A percentile compares a stretch with the other conserved stretches of the same genome.
These are phyloP conservation scores for Porpolomopsis calyptriformis DNA, from an alignment of 768 basidiomycete species.

Conservation along the genomic window DNA sequence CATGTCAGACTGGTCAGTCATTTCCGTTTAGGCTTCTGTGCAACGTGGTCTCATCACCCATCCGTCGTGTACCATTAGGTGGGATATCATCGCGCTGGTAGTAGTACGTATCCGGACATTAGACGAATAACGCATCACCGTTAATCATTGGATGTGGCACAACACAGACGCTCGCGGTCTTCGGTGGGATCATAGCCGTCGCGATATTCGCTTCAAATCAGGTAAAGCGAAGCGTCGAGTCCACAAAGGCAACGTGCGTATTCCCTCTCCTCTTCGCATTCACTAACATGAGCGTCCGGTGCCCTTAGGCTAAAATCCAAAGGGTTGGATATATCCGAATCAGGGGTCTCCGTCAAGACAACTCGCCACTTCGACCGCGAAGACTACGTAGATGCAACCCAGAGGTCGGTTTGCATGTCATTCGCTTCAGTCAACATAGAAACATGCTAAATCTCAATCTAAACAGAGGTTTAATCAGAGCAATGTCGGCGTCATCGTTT, in stretches of 20 bases:
- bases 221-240: not conserved
- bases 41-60: not conserved
- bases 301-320: conserved; percentile 39
- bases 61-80: not conserved
- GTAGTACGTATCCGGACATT: not conserved
- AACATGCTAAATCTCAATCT: not conserved
- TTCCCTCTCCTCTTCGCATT: not conserved
- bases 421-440: not conserved
- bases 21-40: not conserved
- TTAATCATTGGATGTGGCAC: not conserved
- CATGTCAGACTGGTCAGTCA: not conserved
- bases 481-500: conserved; percentile 36
- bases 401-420: conserved; percentile 35
- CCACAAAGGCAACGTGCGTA: not conserved
- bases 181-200: not conserved
- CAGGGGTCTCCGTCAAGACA: conserved; percentile 59
- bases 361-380: conserved; percentile 46
- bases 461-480: conserved; percentile 44
- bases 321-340: conserved; percentile 47
- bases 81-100: not conserved
- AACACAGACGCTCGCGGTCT: not conserved
- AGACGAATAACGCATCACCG: too few relatives aligned
- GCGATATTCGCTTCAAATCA: not conserved
- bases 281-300: not conserved
- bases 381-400: conserved; percentile 63